These are phyloP conservation scores for Boeremia lycopersici DNA, from an alignment of 2,329 filamentous ascomycete genomes.

Conservation along the genomic window DNA sequence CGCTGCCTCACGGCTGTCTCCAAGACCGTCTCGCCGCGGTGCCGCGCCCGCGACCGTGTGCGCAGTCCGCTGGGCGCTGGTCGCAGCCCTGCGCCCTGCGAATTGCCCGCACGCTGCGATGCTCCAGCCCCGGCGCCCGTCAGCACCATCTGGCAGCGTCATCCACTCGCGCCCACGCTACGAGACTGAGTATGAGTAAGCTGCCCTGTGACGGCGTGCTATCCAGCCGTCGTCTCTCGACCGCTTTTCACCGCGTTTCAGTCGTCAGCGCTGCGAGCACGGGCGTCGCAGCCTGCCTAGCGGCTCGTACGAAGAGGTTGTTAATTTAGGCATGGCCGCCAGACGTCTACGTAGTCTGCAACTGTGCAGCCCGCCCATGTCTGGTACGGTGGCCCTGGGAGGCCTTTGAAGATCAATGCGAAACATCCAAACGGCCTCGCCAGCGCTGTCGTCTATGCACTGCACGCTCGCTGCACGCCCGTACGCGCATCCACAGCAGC, in stretches of 20 bases:
- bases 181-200: not conserved
- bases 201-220: not conserved
- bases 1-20: not conserved
- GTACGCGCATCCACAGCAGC: not conserved
- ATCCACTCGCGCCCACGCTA: not conserved
- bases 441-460: not conserved
- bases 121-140: conserved; percentile 12
- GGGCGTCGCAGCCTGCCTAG: not conserved
- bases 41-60: conserved; percentile 7
- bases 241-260: not conserved
- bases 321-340: conserved; percentile 6
- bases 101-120: conserved; percentile 4
- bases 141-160: not conserved
- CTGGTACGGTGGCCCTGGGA: conserved; percentile 13
- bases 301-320: conserved; percentile 14
- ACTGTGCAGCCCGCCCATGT: not conserved
- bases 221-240: not conserved
- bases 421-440: conserved; percentile 17
- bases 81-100: conserved; percentile 10
- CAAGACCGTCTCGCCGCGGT: not conserved
- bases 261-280: not conserved
- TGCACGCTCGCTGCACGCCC: not conserved
- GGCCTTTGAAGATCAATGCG: conserved; percentile 16
- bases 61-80: not conserved
- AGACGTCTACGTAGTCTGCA: not conserved